Evolutionary conservation across 768 basidiomycete genomes (phyloP).

Genomic region (Naematelia aurantialba): DNA sequence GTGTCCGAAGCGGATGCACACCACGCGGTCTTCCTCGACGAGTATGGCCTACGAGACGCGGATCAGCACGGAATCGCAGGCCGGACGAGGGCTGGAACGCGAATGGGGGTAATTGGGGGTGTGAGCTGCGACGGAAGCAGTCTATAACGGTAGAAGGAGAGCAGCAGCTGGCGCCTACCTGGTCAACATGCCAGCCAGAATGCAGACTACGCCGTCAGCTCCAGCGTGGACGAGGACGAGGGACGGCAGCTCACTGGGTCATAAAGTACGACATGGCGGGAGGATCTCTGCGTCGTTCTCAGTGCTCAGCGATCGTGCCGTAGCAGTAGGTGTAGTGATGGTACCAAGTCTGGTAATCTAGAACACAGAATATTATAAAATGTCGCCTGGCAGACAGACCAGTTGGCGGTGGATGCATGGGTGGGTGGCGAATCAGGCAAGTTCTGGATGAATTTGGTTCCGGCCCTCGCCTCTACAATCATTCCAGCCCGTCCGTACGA

Average conservation of each 20-base stretch:
- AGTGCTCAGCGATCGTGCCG: background rate
- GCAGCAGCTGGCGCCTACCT: constrained; percentile 20
- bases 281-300: background rate
- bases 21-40: constrained; percentile 92
- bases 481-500: background rate
- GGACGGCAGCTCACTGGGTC: constrained; percentile 43
- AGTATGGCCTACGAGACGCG: constrained; percentile 88
- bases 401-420: background rate
- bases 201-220: constrained; percentile 36
- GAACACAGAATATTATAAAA: too few species aligned
- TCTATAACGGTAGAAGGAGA: background rate
- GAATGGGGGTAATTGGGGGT: background rate
- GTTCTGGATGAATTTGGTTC: background rate
- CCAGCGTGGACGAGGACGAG: too few species aligned
- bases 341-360: too few species aligned
- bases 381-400: too few species aligned
- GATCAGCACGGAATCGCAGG: too few species aligned
- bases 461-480: background rate
- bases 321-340: background rate
- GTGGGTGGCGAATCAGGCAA: background rate
- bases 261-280: constrained; percentile 50
- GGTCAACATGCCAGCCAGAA: constrained; percentile 91
- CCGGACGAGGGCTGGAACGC: too few species aligned
- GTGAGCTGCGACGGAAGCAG: background rate
- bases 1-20: constrained; percentile 90